These are phyloP conservation scores for Cadophora sp. DNA, from an alignment of 2,329 filamentous ascomycete genomes.

Conservation along the genomic window DNA sequence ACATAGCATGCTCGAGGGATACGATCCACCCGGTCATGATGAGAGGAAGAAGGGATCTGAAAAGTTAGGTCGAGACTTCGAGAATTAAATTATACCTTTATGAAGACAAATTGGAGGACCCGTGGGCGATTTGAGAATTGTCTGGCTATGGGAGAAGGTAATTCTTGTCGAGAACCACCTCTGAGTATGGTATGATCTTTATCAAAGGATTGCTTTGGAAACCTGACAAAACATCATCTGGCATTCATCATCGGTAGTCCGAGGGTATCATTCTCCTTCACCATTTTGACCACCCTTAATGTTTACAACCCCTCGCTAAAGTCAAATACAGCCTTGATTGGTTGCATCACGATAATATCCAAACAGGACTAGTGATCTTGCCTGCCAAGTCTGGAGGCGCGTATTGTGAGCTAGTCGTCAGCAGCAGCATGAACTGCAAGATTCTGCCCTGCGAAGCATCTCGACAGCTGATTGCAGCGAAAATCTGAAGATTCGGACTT, in stretches of 20 bases:
- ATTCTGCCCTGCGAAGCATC: neutral
- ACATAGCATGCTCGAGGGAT: neutral
- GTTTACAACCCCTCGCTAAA: constrained; percentile 3
- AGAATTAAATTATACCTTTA: too few relatives aligned
- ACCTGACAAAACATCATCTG: neutral
- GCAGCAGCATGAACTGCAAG: neutral
- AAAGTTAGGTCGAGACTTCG: neutral
- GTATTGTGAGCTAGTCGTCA: neutral
- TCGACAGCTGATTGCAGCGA: neutral
- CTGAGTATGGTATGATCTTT: neutral
- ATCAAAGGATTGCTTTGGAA: neutral
- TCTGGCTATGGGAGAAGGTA: neutral
- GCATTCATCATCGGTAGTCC: neutral
- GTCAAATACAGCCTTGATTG: neutral
- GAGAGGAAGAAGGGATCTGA: neutral
- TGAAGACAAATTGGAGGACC: too few relatives aligned
- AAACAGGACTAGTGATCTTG: neutral
- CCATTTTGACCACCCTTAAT: neutral
- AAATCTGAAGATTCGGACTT: too few relatives aligned
- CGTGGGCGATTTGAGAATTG: too few relatives aligned
- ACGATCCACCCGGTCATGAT: neutral
- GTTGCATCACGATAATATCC: neutral
- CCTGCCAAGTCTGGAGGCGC: neutral
- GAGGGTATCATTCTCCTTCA: neutral
- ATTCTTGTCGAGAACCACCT: neutral